phyloP scores from a whole-genome alignment of 805 yeast genomes.

The Scheffersomyces amazonensis region DNA sequence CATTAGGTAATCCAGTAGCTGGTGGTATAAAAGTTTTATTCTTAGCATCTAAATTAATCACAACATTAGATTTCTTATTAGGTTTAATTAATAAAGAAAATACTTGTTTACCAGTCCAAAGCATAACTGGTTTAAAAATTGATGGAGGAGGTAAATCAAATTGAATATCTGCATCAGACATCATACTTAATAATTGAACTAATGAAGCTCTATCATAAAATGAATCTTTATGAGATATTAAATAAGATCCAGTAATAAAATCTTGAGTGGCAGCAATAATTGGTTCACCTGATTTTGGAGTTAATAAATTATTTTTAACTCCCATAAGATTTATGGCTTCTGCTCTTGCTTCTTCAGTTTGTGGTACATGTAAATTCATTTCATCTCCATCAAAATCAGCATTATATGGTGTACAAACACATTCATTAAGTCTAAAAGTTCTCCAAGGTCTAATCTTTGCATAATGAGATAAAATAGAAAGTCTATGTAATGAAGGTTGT shows the following conservation, averaged over 20 bases:
- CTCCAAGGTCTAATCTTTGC: constrained; percentile 98
- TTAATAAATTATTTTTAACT: constrained; percentile 87
- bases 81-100: constrained; percentile 87
- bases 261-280: constrained; percentile 99
- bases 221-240: constrained; percentile 89
- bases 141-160: constrained; percentile 97
- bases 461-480: constrained; percentile 91
- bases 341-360: constrained; percentile 97
- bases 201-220: constrained; percentile 87
- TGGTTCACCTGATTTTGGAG: constrained; percentile 98
- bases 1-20: constrained; percentile 64
- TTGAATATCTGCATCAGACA: constrained; percentile 87
- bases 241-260: constrained; percentile 93
- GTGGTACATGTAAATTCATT: constrained; percentile 98
- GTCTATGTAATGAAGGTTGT: constrained; percentile 95
- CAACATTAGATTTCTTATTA: constrained; percentile 68
- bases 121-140: constrained; percentile 77
- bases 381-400: constrained; percentile 99
- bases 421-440: constrained; percentile 93
- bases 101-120: constrained; percentile 98
- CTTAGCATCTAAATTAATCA: constrained; percentile 90
- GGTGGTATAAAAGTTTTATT: constrained; percentile 89
- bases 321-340: constrained; percentile 99
- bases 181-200: constrained; percentile 83
- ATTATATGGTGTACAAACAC: constrained; percentile 99